Evolutionary conservation across 192 early-diverging fungal species (phyloP), one percentile per base, ranked within the genome.

Genomic region (Coemansia sp.): DNA sequence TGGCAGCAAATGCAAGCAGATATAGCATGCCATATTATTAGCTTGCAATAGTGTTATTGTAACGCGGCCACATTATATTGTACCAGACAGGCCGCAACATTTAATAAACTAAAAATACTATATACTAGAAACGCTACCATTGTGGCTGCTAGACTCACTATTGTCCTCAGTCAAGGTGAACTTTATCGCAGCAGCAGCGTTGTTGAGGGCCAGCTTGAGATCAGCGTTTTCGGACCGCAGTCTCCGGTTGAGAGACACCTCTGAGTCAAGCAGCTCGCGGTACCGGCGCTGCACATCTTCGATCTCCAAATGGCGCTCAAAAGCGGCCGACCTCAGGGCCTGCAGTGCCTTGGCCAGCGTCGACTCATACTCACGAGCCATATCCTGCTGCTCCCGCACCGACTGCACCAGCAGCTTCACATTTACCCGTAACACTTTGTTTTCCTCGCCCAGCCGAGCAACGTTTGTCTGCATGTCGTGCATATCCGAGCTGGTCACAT

Each of bases 351-450:
- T 63, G 5, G 78, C 58, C 59, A 81, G 37, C 14, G 73, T 56
- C 1, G 73, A 29, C 58, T 81, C 78, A 35, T 81, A 81, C 39
- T 75, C 72, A 6, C 48, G 52, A 7, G 63, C 73, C 73, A 75
- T 81, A 11, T 27, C 38, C 51, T 81, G 78, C 56, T 81, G 78
- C 63, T 81, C 78, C 63, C 51, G 56, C 19, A 72, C 37, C n/a
- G 73, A 56, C n/a, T 15, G 35, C 4, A 81, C 17, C 27, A 81
- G 65, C 25, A 58, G n/a, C 4, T 24, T 22, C 8, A 81, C 60
- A 21, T 81, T 66, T 15, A 4, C 24, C 2, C 69, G 37, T 39
- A 81, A 53, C 57, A 25, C 56, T 3, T 4, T 6, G 43, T 81
- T 81, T 52, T 81, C 78, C 27, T 25, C 37, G 17, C 60, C 73